These are phyloP conservation scores for Linnemannia hyalina DNA, from an alignment of 192 early-diverging fungal genomes.

Conservation along the genomic window DNA sequence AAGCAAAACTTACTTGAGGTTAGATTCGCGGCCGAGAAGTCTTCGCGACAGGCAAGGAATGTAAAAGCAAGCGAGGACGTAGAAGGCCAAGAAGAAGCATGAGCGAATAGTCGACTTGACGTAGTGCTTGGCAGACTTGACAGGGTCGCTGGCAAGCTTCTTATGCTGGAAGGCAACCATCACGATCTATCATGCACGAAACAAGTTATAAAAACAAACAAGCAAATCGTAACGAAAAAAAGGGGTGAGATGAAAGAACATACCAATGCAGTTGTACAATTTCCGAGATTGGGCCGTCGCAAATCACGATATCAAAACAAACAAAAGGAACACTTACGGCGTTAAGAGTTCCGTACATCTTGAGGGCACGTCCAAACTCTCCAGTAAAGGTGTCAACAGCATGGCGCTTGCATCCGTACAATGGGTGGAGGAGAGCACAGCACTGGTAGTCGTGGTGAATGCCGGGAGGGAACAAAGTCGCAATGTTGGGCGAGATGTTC, in stretches of 20 bases:
- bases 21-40: constrained; percentile 60
- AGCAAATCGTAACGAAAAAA: not conserved
- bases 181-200: constrained; percentile 55
- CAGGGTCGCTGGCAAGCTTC: constrained; percentile 46
- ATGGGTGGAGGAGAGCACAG: constrained; percentile 75
- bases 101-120: constrained; percentile 68
- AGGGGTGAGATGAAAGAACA: not conserved
- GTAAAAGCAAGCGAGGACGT: constrained; percentile 64
- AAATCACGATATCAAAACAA: not conserved
- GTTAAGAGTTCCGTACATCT: constrained; percentile 76
- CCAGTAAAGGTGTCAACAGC: constrained; percentile 56
- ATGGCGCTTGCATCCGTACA: constrained; percentile 63
- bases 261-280: not conserved
- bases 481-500: constrained; percentile 67
- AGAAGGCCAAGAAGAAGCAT: constrained; percentile 69
- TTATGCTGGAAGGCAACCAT: constrained; percentile 57
- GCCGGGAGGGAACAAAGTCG: constrained; percentile 50
- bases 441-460: constrained; percentile 67
- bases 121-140: constrained; percentile 54
- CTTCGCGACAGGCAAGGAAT: constrained; percentile 66
- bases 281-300: not conserved
- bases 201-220: not conserved
- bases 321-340: constrained; percentile 52
- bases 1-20: constrained; percentile 58
- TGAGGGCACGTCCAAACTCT: constrained; percentile 68